These are phyloP conservation scores for rapeseed (Brassica napus) DNA, from an alignment of 345 rosid genomes.

Conservation along the genomic window DNA sequence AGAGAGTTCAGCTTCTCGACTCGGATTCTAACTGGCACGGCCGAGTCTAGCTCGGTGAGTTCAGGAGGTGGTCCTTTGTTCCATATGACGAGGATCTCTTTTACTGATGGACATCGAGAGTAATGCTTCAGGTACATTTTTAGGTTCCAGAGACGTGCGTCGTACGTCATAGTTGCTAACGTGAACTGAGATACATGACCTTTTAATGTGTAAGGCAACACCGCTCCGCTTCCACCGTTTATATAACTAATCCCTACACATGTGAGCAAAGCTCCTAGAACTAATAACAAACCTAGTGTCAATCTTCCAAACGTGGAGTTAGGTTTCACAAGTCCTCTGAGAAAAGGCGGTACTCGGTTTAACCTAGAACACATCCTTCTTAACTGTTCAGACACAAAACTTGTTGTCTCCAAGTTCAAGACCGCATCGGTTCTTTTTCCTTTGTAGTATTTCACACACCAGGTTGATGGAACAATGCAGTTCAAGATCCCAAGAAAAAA, in stretches of 20 bases:
- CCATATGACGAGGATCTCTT: slow-evolving; percentile 96
- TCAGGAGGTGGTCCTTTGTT: slow-evolving; percentile 88
- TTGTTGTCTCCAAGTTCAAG: slow-evolving; percentile 52
- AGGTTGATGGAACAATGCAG: slow-evolving; percentile 77
- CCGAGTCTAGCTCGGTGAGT: slow-evolving; percentile 64
- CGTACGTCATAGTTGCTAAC: slow-evolving; percentile 87
- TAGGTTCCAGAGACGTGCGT: slow-evolving; percentile 96
- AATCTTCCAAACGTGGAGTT: slow-evolving; percentile 56
- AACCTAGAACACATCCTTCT: slow-evolving; percentile 70
- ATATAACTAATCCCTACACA: slow-evolving; percentile 60
- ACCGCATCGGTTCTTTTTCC: slow-evolving; percentile 56
- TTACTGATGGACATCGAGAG: slow-evolving; percentile 88
- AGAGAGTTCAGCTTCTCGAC: slow-evolving; percentile 68
- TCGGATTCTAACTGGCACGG: slow-evolving; percentile 87
- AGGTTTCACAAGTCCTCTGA: slow-evolving; percentile 62
- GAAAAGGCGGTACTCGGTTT: slow-evolving; percentile 59
- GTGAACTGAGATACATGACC: slow-evolving; percentile 89
- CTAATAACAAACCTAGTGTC: slow-evolving; percentile 48
- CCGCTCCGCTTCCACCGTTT: slow-evolving; percentile 82
- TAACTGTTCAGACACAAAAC: slow-evolving; percentile 53
- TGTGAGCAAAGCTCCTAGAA: slow-evolving; percentile 52
- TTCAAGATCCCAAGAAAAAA: slow-evolving; percentile 71
- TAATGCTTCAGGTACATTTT: slow-evolving; percentile 92
- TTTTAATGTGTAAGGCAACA: slow-evolving; percentile 58
- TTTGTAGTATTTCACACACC: slow-evolving; percentile 62